Percentiles rank a stretch among this genome's conserved stretches.
Evolutionary conservation across 495 filamentous ascomycete genomes (phyloP).

Genomic region (Xylaria venustula): DNA sequence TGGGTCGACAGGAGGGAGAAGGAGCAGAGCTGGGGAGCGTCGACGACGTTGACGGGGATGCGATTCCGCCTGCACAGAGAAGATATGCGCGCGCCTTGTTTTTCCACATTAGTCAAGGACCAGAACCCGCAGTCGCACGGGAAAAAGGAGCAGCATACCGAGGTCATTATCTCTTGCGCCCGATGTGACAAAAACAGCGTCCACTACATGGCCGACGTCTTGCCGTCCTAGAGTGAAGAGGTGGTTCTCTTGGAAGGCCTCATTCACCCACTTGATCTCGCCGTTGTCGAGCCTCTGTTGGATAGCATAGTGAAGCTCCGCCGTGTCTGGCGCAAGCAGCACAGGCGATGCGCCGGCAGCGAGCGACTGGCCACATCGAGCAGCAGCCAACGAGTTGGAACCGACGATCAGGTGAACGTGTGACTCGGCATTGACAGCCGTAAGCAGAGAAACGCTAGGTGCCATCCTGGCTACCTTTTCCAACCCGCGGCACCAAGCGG

Average conservation of each 20-base stretch:
- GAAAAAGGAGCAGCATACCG: neutral
- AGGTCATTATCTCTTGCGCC: slow-evolving; percentile 43
- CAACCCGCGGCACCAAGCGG: too few species aligned
- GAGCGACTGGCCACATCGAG: slow-evolving; percentile 75
- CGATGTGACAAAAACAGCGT: slow-evolving; percentile 86
- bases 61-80: slow-evolving; percentile 71
- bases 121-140: neutral
- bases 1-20: slow-evolving; percentile 89
- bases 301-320: slow-evolving; percentile 69
- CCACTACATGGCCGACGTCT: slow-evolving; percentile 77
- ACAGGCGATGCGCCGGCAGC: slow-evolving; percentile 84
- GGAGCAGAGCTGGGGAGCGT: slow-evolving; percentile 82
- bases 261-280: slow-evolving; percentile 68
- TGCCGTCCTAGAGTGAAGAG: slow-evolving; percentile 72
- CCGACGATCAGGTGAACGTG: slow-evolving; percentile 88
- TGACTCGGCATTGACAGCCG: slow-evolving; percentile 68
- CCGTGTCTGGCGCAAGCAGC: slow-evolving; percentile 69
- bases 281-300: slow-evolving; percentile 69
- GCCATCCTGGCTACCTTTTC: neutral
- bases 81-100: slow-evolving; percentile 66
- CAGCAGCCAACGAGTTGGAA: slow-evolving; percentile 79
- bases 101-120: neutral
- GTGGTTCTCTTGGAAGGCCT: slow-evolving; percentile 71
- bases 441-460: slow-evolving; percentile 58
- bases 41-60: slow-evolving; percentile 90